These are phyloP conservation scores for Fusarium equiseti DNA, from an alignment of 2,329 filamentous ascomycete genomes.

Conservation along the genomic window DNA sequence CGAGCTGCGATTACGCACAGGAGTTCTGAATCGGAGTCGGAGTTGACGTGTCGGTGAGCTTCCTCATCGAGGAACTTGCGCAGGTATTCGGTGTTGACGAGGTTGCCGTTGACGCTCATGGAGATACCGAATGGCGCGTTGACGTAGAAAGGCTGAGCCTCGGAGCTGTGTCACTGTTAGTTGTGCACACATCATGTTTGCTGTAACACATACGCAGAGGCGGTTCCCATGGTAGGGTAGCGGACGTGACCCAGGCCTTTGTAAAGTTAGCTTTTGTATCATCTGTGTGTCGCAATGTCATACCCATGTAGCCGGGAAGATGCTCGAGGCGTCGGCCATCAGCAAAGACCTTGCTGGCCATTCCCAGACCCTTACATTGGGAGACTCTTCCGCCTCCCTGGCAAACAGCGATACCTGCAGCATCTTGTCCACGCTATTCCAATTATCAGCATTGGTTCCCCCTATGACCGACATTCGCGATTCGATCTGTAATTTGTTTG, in stretches of 20 bases:
- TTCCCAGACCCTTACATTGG: constrained; percentile 90
- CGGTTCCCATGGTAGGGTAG: constrained; percentile 90
- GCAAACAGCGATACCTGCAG: constrained; percentile 84
- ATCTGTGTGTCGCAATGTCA: constrained; percentile 6
- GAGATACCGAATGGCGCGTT: constrained; percentile 68
- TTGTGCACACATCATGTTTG: not conserved
- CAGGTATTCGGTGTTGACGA: constrained; percentile 80
- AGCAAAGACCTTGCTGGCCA: constrained; percentile 78
- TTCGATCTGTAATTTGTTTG: not conserved
- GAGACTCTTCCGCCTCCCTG: constrained; percentile 80
- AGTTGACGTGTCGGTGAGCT: constrained; percentile 89
- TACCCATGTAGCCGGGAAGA: constrained; percentile 80
- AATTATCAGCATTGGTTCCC: constrained; percentile 38
- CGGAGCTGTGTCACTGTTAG: constrained; percentile 67
- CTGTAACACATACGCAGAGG: constrained; percentile 56
- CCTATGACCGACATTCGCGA: constrained; percentile 25
- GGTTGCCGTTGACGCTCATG: constrained; percentile 80
- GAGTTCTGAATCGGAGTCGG: constrained; percentile 80
- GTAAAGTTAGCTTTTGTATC: constrained; percentile 24
- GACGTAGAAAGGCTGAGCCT: constrained; percentile 94
- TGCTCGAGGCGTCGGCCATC: constrained; percentile 77
- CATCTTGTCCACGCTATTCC: constrained; percentile 83
- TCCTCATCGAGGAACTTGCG: constrained; percentile 79
- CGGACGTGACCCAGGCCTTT: constrained; percentile 77
- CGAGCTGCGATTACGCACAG: constrained; percentile 19